These are phyloP conservation scores for Boletus sensibilis DNA, from an alignment of 768 basidiomycete species.

Conservation along the genomic window DNA sequence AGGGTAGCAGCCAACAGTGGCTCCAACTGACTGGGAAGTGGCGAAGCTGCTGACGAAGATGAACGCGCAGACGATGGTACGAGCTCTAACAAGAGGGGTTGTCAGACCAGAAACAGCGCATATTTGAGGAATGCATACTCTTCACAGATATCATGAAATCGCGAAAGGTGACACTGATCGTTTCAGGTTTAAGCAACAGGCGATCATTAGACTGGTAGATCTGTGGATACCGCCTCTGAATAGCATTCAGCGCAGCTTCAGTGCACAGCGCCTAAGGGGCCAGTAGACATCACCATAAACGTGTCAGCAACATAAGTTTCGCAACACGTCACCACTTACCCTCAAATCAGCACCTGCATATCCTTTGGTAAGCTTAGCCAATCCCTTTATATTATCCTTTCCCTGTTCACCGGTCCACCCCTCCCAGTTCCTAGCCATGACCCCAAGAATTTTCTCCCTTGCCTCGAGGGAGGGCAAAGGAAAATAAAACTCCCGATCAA, in stretches of 20 bases:
- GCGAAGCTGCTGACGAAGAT: conserved; percentile 78
- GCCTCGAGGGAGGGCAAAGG: conserved; percentile 83
- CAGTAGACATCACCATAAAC: conserved; percentile 1
- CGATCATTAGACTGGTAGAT: conserved; percentile 92
- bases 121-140: conserved; percentile 51
- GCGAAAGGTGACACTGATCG: conserved; percentile 77
- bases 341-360: conserved; percentile 97
- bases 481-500: conserved; percentile 98
- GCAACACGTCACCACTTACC: conserved; percentile 44
- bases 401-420: conserved; percentile 66
- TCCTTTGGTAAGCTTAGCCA: conserved; percentile 91
- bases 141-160: conserved; percentile 98
- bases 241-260: conserved; percentile 93
- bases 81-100: conserved; percentile 57
- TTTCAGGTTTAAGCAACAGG: conserved; percentile 78
- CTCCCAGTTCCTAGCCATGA: conserved; percentile 89
- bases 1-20: conserved; percentile 72
- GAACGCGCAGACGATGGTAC: conserved; percentile 95
- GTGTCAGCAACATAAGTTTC: conserved; percentile 1
- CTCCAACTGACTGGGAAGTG: conserved; percentile 80
- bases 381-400: conserved; percentile 52
- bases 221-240: conserved; percentile 94
- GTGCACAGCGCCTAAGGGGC: conserved; percentile 80
- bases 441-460: conserved; percentile 81
- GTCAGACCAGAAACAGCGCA: conserved; percentile 2